Percentiles rank a stretch among this genome's conserved stretches.
phyloP scores from a whole-genome alignment of 768 basidiomycete species.

The Candolleomyces aberdarensis region DNA sequence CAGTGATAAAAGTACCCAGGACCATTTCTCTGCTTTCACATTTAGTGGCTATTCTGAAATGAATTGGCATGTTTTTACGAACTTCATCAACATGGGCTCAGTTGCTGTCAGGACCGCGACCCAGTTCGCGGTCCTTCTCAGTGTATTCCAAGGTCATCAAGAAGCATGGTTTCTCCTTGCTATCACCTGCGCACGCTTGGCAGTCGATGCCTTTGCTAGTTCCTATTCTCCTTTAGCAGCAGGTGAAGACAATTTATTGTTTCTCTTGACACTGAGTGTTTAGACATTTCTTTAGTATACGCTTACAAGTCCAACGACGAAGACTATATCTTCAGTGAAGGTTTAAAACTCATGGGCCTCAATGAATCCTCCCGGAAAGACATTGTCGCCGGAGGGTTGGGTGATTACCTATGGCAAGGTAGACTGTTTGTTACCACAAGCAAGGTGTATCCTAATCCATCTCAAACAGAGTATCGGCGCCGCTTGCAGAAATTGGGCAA shows the following conservation, averaged over 20 bases:
- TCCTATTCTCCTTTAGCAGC: no score
- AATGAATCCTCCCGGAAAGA: conserved; percentile 64
- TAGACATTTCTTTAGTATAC: conserved; percentile 43
- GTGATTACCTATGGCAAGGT: conserved; percentile 39
- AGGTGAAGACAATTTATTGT: neutral
- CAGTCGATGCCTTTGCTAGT: no score
- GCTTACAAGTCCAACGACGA: conserved; percentile 64
- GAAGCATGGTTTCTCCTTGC: neutral
- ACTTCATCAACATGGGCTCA: conserved; percentile 37
- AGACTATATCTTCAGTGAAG: conserved; percentile 61
- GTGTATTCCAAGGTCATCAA: neutral
- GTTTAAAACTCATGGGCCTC: conserved; percentile 55
- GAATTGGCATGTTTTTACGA: conserved; percentile 57
- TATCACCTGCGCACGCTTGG: no score
- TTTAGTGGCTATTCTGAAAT: conserved; percentile 41
- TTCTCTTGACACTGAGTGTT: neutral
- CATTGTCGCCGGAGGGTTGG: conserved; percentile 64
- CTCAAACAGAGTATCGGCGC: no score
- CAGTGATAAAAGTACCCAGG: conserved; percentile 57
- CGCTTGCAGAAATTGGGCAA: no score
- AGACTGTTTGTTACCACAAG: conserved; percentile 26
- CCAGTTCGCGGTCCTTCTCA: neutral
- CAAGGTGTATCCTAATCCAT: conserved; percentile 14
- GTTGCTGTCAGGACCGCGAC: conserved; percentile 19
- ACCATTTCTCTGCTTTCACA: conserved; percentile 15